phyloP scores from a whole-genome alignment of 305 asterid species.

The Fraxinus sp. region DNA sequence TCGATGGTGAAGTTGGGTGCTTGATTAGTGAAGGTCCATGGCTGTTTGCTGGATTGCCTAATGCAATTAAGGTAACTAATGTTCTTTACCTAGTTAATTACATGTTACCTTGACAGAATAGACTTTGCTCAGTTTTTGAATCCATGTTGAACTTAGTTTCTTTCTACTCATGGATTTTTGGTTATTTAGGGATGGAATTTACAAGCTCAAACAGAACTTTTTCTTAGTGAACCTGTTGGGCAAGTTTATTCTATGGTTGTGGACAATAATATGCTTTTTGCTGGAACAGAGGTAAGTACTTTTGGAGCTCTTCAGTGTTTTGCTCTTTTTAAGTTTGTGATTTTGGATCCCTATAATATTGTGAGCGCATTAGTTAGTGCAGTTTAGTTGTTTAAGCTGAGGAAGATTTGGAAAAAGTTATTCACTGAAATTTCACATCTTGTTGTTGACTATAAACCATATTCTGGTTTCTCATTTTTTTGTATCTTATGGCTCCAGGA shows the following conservation, averaged over 20 bases:
- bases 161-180: not conserved
- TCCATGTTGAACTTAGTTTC: not conserved
- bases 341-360: not conserved
- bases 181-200: constrained; percentile 51
- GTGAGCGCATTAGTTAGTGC: not conserved
- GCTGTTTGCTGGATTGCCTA: constrained; percentile 55
- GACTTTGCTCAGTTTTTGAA: not conserved
- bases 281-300: constrained; percentile 55
- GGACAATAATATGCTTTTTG: constrained; percentile 44
- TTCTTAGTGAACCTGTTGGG: constrained; percentile 43
- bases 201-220: constrained; percentile 32
- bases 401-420: not conserved
- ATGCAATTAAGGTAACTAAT: constrained; percentile 41
- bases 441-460: not conserved
- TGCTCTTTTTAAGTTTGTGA: not conserved
- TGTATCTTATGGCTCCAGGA: constrained; percentile 35
- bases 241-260: constrained; percentile 42
- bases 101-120: not conserved
- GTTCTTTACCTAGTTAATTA: not conserved
- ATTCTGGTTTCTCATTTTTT: not conserved
- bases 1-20: constrained; percentile 41
- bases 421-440: not conserved
- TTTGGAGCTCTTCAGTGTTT: not conserved
- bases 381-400: not conserved
- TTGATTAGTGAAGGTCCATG: constrained; percentile 52